These are phyloP conservation scores for Auriscalpium microsporum DNA, from an alignment of 768 basidiomycete species.

Conservation along the genomic window DNA sequence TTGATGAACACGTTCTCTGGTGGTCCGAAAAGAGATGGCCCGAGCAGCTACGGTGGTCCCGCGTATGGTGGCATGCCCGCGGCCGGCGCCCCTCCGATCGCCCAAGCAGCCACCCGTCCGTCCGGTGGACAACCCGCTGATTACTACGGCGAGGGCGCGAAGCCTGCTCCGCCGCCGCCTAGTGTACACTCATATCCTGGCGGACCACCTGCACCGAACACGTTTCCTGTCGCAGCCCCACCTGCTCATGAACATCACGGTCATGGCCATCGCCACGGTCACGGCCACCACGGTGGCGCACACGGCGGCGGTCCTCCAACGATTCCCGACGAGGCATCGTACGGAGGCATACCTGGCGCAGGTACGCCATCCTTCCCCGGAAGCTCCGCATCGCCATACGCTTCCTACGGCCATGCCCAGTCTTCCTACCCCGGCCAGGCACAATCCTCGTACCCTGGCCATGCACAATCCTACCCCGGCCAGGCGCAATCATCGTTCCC, in stretches of 20 bases:
- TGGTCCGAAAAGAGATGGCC: conserved; percentile 8
- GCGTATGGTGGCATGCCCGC: not conserved
- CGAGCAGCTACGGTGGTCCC: not conserved
- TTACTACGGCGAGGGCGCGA: conserved; percentile 3
- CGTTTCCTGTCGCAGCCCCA: not conserved
- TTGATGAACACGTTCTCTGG: conserved; percentile 26
- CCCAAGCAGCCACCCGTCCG: not conserved
- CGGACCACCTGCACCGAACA: not conserved
- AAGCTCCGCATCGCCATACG: not conserved
- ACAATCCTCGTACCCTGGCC: conserved; percentile 3
- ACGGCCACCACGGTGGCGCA: not conserved
- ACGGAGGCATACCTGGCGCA: no score
- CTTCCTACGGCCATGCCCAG: not conserved
- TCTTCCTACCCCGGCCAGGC: not conserved
- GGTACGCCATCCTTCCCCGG: no score
- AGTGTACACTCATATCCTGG: conserved; percentile 3
- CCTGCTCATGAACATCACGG: not conserved
- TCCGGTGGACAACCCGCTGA: not conserved
- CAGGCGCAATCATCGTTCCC: conserved; percentile 2
- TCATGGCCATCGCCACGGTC: not conserved
- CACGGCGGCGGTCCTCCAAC: not conserved
- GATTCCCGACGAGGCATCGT: not conserved
- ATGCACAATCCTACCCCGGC: conserved; percentile 8
- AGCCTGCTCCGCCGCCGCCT: not conserved
- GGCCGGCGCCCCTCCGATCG: not conserved